Evolutionary conservation across 331 rosid genomes (phyloP), one percentile per base, ranked within the genome.

Genomic region (Quercus lobata): DNA sequence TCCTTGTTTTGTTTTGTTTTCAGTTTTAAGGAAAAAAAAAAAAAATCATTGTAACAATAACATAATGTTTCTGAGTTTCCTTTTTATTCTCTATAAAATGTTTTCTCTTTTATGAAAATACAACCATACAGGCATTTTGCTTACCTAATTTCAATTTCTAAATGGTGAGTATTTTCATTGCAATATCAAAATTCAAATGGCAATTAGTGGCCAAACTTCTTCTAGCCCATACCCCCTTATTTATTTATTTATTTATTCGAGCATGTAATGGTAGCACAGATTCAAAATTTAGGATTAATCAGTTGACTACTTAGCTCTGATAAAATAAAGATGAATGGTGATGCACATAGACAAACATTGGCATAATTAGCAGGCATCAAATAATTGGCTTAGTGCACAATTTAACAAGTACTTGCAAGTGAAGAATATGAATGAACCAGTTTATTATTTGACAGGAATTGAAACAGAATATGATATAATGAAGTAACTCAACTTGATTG

Each of bases 401-500:
- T 62, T 60, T 16, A 27, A 41, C 69, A 14, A 27, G 41, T 62
- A 62, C 19, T 62, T 25, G 30, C 54, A 18, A 35, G 72, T 6
- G 22, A 68, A 34, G 6, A 14, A 18, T n/a, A 68, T 7, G 25
- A 68, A 18, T 34, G 52, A 22, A 68, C 53, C 25, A 34, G 2
- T n/a, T 68, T 19, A 7, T 34, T 19, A 68, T 68, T 10, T 5
- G 15, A 19, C 7, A 35, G 72, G 16, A 19, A 34, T 7, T 66
- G 25, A 66, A 66, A 66, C 2, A 19, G 14, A 66, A 63, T 69
- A 54, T 72, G 58, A 32, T 35, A 21, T 16, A 56, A 69, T 41
- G 7, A 79, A 74, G 74, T 27, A 70, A 86, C 94, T 77, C 78
- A 95, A 95, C 98, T 91, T 95, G 60, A 95, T 91, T 29, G 98